Evolutionary conservation across 1,139 yeast species (phyloP).

Genomic region (Saccharomyces hybrid): DNA sequence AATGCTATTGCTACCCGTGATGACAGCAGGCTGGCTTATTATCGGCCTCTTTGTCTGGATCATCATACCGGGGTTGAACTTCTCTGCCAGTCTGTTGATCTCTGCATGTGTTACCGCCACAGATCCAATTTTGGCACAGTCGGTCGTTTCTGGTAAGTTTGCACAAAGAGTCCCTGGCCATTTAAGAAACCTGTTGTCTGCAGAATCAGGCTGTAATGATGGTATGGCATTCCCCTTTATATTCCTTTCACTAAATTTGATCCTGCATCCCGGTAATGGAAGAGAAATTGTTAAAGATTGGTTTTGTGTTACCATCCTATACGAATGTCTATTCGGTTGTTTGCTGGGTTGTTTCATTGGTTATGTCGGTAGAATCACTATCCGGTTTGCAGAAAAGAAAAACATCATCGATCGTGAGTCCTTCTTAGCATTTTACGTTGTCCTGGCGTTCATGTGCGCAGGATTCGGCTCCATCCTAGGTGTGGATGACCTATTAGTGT

Average conservation of each 20-base stretch:
- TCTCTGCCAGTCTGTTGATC: slow-evolving; percentile 68
- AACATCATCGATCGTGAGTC: slow-evolving; percentile 88
- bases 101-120: slow-evolving; percentile 96
- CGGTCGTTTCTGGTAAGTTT: slow-evolving; percentile 96
- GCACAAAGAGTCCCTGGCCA: slow-evolving; percentile 98
- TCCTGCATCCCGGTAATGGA: slow-evolving; percentile 56
- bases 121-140: slow-evolving; percentile 95
- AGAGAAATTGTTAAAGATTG: slow-evolving; percentile 74
- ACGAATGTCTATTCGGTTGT: slow-evolving; percentile 84
- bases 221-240: slow-evolving; percentile 98
- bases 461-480: slow-evolving; percentile 92
- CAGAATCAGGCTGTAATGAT: slow-evolving; percentile 95
- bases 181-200: slow-evolving; percentile 76
- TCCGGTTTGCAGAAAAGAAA: slow-evolving; percentile 68
- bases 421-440: slow-evolving; percentile 81
- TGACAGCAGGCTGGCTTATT: slow-evolving; percentile 90
- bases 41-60: slow-evolving; percentile 82
- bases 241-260: slow-evolving; percentile 61
- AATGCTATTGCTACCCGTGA: slow-evolving; percentile 75
- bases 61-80: slow-evolving; percentile 73
- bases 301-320: slow-evolving; percentile 71
- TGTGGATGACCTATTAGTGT: slow-evolving; percentile 82
- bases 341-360: slow-evolving; percentile 73
- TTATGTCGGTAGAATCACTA: slow-evolving; percentile 51
- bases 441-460: slow-evolving; percentile 79